A percentile compares a stretch with the other conserved stretches of the same genome.
These are phyloP conservation scores for Filobasidium floriforme DNA, from an alignment of 768 basidiomycete genomes.

Conservation along the genomic window DNA sequence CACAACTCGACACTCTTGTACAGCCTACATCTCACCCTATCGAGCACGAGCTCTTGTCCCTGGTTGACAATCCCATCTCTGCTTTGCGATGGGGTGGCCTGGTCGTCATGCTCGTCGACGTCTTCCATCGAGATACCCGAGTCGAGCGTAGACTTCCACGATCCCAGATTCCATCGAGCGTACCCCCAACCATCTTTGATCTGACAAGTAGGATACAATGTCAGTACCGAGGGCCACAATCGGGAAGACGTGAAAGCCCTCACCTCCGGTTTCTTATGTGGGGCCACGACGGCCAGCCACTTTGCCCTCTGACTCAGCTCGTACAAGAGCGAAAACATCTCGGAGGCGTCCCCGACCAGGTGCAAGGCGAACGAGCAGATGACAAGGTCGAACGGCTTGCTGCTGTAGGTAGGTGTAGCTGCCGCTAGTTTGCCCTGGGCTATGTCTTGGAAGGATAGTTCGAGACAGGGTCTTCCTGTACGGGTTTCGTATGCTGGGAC, in stretches of 20 bases:
- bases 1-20: not conserved
- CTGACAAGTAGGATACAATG: too few species aligned
- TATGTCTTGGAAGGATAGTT: constrained; percentile 59
- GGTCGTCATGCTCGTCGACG: constrained; percentile 4
- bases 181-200: constrained; percentile 44
- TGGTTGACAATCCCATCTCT: constrained; percentile 4
- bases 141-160: constrained; percentile 27
- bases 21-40: constrained; percentile 19
- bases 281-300: constrained; percentile 65
- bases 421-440: constrained; percentile 53
- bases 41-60: constrained; percentile 18
- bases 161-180: constrained; percentile 37
- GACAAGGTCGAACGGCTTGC: constrained; percentile 53
- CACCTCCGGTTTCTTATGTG: constrained; percentile 71
- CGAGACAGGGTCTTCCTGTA: constrained; percentile 53
- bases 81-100: not conserved
- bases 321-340: constrained; percentile 59
- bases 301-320: constrained; percentile 57
- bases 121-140: not conserved
- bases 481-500: constrained; percentile 55
- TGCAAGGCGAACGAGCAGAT: constrained; percentile 70
- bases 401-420: constrained; percentile 26
- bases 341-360: constrained; percentile 57
- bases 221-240: not conserved
- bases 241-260: constrained; percentile 10